Evolutionary conservation across 495 filamentous ascomycete genomes (phyloP).

Genomic region (Tuber borchii): DNA sequence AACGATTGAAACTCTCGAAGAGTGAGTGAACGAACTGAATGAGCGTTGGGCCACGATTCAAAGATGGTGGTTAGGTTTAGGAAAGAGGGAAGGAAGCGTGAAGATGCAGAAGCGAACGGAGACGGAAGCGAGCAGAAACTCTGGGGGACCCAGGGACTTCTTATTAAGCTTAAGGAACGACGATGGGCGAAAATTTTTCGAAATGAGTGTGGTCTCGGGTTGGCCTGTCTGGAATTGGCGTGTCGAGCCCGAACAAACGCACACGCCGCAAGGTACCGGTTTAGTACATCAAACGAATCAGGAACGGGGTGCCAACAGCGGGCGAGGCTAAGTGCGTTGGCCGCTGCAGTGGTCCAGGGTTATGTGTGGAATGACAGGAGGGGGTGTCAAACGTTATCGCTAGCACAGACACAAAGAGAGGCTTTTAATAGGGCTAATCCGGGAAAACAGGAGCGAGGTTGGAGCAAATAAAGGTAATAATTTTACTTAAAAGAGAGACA

Average conservation of each 20-base stretch:
- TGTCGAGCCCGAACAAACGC: not conserved
- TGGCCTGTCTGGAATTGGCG: slow-evolving; percentile 12
- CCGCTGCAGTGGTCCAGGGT: slow-evolving; percentile 20
- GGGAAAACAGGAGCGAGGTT: slow-evolving; percentile 13
- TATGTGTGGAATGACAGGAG: slow-evolving; percentile 16
- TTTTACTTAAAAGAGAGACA: not conserved
- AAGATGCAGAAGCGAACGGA: slow-evolving; percentile 16
- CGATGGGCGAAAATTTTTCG: slow-evolving; percentile 10
- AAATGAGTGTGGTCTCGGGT: slow-evolving; percentile 14
- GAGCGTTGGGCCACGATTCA: slow-evolving; percentile 1
- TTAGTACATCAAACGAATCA: slow-evolving; percentile 20
- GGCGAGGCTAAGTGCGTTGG: slow-evolving; percentile 26
- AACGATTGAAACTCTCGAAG: slow-evolving; percentile 18
- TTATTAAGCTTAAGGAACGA: slow-evolving; percentile 34
- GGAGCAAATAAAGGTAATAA: not conserved
- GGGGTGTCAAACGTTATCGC: slow-evolving; percentile 12
- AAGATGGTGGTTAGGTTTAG: not conserved
- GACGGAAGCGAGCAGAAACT: slow-evolving; percentile 6
- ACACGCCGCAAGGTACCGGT: slow-evolving; percentile 18
- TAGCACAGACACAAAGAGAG: not conserved
- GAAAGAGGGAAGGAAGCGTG: slow-evolving; percentile 18
- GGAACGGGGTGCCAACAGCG: slow-evolving; percentile 21
- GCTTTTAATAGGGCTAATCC: slow-evolving; percentile 8
- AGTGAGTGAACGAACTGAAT: not conserved
- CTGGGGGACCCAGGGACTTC: slow-evolving; percentile 16